Conservation (phyloP, 2,329 filamentous ascomycete genomes). For the Lasiodiplodia sp. region DNA sequence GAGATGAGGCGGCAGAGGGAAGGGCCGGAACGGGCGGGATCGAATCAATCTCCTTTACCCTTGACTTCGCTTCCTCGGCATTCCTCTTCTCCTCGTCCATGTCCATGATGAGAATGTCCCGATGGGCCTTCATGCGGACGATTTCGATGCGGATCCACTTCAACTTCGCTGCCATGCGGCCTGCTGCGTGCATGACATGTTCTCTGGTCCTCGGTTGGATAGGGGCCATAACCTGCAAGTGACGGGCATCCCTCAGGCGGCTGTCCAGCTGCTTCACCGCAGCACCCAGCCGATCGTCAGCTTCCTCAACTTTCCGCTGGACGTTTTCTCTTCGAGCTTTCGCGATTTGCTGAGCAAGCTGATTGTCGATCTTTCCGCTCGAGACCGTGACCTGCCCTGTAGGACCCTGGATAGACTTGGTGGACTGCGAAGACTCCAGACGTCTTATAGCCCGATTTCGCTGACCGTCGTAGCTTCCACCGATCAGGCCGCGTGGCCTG, state of each 20-base stretch:
- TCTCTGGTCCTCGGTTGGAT: slow-evolving; percentile 92
- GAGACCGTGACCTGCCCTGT: slow-evolving; percentile 77
- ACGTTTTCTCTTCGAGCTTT: slow-evolving; percentile 83
- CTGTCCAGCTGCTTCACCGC: slow-evolving; percentile 81
- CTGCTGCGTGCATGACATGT: slow-evolving; percentile 82
- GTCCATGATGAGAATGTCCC: slow-evolving; percentile 85
- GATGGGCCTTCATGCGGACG: slow-evolving; percentile 89
- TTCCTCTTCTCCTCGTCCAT: slow-evolving; percentile 76
- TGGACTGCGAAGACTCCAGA: slow-evolving; percentile 65
- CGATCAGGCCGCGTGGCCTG: slow-evolving; percentile 85
- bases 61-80: slow-evolving; percentile 37
- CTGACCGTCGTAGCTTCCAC: slow-evolving; percentile 85
- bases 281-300: slow-evolving; percentile 76
- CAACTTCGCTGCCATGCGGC: slow-evolving; percentile 82
- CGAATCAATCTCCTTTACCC: slow-evolving; percentile 34
- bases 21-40: slow-evolving; percentile 1
- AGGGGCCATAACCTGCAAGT: slow-evolving; percentile 86
- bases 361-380: slow-evolving; percentile 76
- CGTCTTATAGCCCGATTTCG: slow-evolving; percentile 74
- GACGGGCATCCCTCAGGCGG: slow-evolving; percentile 86
- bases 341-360: slow-evolving; percentile 87
- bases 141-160: slow-evolving; percentile 96
- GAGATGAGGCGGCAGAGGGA: slow-evolving; percentile 20
- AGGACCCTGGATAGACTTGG: slow-evolving; percentile 70
- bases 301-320: slow-evolving; percentile 80